Base-by-base conservation (phyloP, 176 grass and related monocot species). In the Aegilops speltoides region DNA sequence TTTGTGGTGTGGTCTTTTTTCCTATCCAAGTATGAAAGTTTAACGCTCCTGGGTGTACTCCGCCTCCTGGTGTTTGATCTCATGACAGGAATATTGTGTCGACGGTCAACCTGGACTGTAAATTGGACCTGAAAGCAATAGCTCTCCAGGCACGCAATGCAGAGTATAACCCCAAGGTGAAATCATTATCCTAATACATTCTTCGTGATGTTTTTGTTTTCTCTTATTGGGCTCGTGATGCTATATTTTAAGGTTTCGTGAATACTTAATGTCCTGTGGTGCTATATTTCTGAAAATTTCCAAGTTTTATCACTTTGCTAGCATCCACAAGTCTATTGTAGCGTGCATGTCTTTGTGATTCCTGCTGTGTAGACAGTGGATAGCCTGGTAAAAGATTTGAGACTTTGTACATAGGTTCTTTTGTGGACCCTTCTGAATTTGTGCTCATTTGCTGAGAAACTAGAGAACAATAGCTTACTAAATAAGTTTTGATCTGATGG, bases 61-160 rank as follows among this genome's bases (percentile, higher is more conserved):
- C 7, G 32, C 24, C 26, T 48, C 81, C 22, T 24, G 3, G 23
- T 29, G 31, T 54, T 83, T 85, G 73, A 45, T 64, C 54, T 88
- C 20, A 37, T 79, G 33, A 29, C 69, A 95, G 91, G 89, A 96
- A 96, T 68, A 96, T 96, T 36, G 94, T 96, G 31, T 96, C 94
- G 8, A 96, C 94, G 37, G 94, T 96, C 22, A 96, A 96, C 87
- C 72, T 96, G 77, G 94, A 96, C 36, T 96, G 94, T 71, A 96
- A 93, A 56, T 74, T 96, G 91, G 94, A 93, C n/a, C 89, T 96
- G 14, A 96, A 96, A 87, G 89, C 91, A 20, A 96, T 96, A 17
- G 94, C 94, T 69, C 65, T 96, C 40, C 94, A 96, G 86, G 94
- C 94, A 2, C 91, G 94, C 5, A 96, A 96, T 91, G 91, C 94